A percentile compares a stretch with the other conserved stretches of the same genome.
phyloP scores from a whole-genome alignment of 495 filamentous ascomycete genomes.

The Neurospora sp. region DNA sequence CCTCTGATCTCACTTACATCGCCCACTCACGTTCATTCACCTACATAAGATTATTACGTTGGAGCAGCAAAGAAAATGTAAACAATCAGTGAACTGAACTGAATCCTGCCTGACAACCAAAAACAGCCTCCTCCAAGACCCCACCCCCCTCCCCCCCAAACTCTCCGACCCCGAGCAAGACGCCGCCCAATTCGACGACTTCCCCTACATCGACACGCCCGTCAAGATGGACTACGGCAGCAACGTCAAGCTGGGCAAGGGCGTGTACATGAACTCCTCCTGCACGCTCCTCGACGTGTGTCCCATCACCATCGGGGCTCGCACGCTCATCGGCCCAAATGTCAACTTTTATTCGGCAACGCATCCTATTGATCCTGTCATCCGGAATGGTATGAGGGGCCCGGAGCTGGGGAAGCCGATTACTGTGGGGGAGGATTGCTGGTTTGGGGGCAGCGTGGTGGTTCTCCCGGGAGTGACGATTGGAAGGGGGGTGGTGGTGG shows the following conservation, averaged over 20 bases:
- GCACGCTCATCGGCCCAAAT: constrained; percentile 72
- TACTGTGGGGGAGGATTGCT: constrained; percentile 76
- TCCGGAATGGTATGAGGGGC: constrained; percentile 64
- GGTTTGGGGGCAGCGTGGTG: constrained; percentile 72
- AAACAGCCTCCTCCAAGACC: constrained; percentile 47
- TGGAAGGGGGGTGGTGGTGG: constrained; percentile 61
- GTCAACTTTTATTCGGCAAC: constrained; percentile 62
- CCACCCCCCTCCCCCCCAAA: constrained; percentile 51
- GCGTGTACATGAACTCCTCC: constrained; percentile 71
- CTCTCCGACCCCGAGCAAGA: constrained; percentile 51
- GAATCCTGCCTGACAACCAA: not conserved
- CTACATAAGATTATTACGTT: too few relatives aligned
- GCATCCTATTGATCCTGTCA: constrained; percentile 64
- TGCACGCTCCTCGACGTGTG: constrained; percentile 70
- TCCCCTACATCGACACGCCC: constrained; percentile 64
- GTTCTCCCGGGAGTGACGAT: constrained; percentile 73
- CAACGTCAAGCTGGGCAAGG: constrained; percentile 56
- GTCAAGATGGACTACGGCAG: constrained; percentile 67
- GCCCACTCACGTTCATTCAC: too few relatives aligned
- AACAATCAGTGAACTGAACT: not conserved
- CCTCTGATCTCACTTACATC: too few relatives aligned
- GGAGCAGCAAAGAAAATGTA: too few relatives aligned
- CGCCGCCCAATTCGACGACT: constrained; percentile 44
- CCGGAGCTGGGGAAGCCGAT: constrained; percentile 71
- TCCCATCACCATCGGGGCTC: constrained; percentile 63